Conservation (phyloP, 352 stramenopile species). For the Globisporangium camurandrum region DNA sequence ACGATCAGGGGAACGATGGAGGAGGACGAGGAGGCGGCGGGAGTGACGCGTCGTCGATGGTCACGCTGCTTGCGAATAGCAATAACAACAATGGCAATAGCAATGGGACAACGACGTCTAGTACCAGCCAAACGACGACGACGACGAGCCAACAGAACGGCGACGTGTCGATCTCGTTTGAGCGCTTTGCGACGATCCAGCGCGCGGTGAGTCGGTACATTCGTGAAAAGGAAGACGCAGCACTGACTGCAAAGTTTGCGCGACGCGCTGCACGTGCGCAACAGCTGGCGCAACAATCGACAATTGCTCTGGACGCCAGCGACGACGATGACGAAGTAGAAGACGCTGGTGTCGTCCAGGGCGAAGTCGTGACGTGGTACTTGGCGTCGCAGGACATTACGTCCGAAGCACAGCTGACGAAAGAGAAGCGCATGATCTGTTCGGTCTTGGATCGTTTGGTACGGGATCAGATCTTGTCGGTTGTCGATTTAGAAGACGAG, state of each 20-base stretch:
- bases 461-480: slow-evolving; percentile 62
- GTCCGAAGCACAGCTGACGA: slow-evolving; percentile 66
- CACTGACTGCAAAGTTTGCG: slow-evolving; percentile 36
- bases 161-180: slow-evolving; percentile 61
- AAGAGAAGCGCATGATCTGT: slow-evolving; percentile 79
- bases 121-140: not conserved
- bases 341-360: slow-evolving; percentile 55
- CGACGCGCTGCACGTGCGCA: slow-evolving; percentile 24
- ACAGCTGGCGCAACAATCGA: too few relatives aligned
- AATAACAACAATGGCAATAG: too few relatives aligned
- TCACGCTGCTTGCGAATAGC: too few relatives aligned
- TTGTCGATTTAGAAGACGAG: slow-evolving; percentile 60
- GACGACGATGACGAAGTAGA: slow-evolving; percentile 55
- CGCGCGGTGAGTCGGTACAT: slow-evolving; percentile 73
- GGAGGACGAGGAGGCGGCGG: not conserved
- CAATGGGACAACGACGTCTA: too few relatives aligned
- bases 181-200: slow-evolving; percentile 77
- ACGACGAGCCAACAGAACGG: slow-evolving; percentile 4
- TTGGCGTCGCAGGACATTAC: slow-evolving; percentile 78
- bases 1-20: slow-evolving; percentile 5
- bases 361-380: slow-evolving; percentile 82
- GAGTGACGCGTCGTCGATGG: not conserved
- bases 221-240: slow-evolving; percentile 70
- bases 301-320: slow-evolving; percentile 14
- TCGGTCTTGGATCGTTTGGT: slow-evolving; percentile 79